phyloP scores from a whole-genome alignment of 305 asterid genomes.

The Fraxinus angustifolia region DNA sequence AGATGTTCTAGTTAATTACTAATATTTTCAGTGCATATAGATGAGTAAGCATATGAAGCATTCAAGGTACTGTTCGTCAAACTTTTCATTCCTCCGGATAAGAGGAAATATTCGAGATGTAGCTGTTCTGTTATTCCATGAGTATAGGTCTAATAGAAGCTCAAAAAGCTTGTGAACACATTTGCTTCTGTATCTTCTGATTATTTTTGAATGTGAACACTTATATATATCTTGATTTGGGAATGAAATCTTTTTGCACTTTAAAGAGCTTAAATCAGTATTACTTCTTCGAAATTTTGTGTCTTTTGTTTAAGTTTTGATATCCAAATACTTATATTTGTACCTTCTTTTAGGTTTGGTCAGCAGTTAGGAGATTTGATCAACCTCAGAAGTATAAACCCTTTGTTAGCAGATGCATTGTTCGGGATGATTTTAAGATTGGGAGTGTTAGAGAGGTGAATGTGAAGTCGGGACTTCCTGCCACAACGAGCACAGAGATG shows the following conservation, averaged over 20 bases:
- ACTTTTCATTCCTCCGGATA: not conserved
- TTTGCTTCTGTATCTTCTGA: not conserved
- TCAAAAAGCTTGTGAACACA: not conserved
- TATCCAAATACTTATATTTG: not conserved
- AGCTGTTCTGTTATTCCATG: not conserved
- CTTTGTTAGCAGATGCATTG: slow-evolving; percentile 41
- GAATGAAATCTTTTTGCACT: not conserved
- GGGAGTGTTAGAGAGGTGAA: slow-evolving; percentile 55
- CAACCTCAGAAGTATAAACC: slow-evolving; percentile 58
- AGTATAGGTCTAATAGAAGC: not conserved
- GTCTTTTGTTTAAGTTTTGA: not conserved
- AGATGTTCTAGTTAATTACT: not conserved
- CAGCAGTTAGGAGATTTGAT: slow-evolving; percentile 50
- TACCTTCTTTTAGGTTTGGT: slow-evolving; percentile 39
- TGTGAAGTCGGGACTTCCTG: slow-evolving; percentile 54
- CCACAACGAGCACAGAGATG: slow-evolving; percentile 53
- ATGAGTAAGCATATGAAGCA: not conserved
- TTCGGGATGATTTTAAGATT: slow-evolving; percentile 38
- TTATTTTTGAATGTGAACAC: not conserved
- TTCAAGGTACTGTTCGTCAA: not conserved
- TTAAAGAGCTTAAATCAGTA: not conserved
- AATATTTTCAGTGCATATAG: not conserved
- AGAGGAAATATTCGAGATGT: not conserved
- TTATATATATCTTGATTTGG: not conserved
- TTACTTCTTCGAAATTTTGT: not conserved